A percentile compares a stretch with the other conserved stretches of the same genome.
Conservation (phyloP, 345 rosid species). For the Litchi chinensis region DNA sequence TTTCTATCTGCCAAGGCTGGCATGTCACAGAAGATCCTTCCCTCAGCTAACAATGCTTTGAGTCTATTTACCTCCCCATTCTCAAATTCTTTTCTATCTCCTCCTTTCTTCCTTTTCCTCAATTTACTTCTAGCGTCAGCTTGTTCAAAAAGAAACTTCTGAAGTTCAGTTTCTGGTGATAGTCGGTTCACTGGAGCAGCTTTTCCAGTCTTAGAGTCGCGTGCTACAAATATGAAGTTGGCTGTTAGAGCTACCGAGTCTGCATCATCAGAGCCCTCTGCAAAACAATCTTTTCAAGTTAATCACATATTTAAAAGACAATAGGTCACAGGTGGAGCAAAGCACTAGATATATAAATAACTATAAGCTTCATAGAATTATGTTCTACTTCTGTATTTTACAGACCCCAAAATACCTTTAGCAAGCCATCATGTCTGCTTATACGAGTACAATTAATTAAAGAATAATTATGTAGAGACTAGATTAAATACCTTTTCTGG, state of each 20-base stretch:
- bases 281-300: slow-evolving; percentile 17
- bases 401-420: neutral
- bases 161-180: slow-evolving; percentile 63
- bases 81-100: slow-evolving; percentile 50
- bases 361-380: neutral
- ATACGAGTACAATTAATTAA: neutral
- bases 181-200: slow-evolving; percentile 72
- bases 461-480: neutral
- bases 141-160: slow-evolving; percentile 65
- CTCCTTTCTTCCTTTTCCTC: slow-evolving; percentile 61
- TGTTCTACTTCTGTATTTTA: neutral
- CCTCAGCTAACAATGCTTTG: slow-evolving; percentile 61
- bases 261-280: slow-evolving; percentile 50
- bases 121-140: slow-evolving; percentile 72
- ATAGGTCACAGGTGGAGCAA: neutral
- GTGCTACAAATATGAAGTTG: slow-evolving; percentile 83
- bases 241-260: slow-evolving; percentile 62
- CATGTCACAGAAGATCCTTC: slow-evolving; percentile 78
- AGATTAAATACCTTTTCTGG: slow-evolving; percentile 37
- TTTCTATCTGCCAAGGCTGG: slow-evolving; percentile 85
- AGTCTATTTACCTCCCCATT: slow-evolving; percentile 49
- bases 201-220: slow-evolving; percentile 78
- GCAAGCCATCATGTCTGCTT: neutral
- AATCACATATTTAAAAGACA: neutral
- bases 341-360: neutral